phyloP scores from a whole-genome alignment of 1,139 yeast genomes.

The Lizanozyma gosingica region DNA sequence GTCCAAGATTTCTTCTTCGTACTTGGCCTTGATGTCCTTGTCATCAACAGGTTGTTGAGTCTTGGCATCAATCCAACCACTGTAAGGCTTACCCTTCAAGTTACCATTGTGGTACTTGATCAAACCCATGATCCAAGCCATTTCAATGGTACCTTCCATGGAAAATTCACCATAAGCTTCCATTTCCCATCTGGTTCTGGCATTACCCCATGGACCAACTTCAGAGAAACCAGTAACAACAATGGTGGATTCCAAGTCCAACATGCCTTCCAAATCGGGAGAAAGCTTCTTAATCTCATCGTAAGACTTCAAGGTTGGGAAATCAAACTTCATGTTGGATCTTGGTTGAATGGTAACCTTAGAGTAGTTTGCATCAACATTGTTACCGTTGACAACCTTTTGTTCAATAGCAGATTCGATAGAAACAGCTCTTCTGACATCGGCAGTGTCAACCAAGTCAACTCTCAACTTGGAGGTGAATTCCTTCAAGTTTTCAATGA shows the following conservation, averaged over 20 bases:
- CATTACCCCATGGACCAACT: conserved; percentile 99
- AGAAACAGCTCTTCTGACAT: conserved; percentile 90
- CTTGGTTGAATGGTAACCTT: conserved; percentile 78
- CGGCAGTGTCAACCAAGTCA: conserved; percentile 78
- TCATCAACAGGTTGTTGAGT: conserved; percentile 90
- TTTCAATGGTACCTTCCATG: conserved; percentile 96
- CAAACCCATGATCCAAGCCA: conserved; percentile 99
- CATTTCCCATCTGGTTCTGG: conserved; percentile 99
- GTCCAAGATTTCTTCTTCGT: conserved; percentile 78
- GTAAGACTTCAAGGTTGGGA: conserved; percentile 80
- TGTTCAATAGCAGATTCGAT: conserved; percentile 90
- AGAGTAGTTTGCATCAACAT: conserved; percentile 78
- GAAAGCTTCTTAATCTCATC: conserved; percentile 62
- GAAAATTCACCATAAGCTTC: conserved; percentile 93
- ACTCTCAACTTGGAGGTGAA: conserved; percentile 74
- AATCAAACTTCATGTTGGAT: conserved; percentile 87
- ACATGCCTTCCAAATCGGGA: conserved; percentile 79
- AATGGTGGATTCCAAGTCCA: conserved; percentile 83
- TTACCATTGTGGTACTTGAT: conserved; percentile 91
- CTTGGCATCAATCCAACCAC: conserved; percentile 97
- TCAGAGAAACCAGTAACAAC: conserved; percentile 97
- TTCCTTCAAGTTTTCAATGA: conserved; percentile 84
- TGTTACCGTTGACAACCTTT: conserved; percentile 83
- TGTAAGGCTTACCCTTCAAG: conserved; percentile 78
- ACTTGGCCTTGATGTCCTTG: conserved; percentile 83